phyloP scores from a whole-genome alignment of 2,329 filamentous ascomycete genomes.

The Xylariales sp. region DNA sequence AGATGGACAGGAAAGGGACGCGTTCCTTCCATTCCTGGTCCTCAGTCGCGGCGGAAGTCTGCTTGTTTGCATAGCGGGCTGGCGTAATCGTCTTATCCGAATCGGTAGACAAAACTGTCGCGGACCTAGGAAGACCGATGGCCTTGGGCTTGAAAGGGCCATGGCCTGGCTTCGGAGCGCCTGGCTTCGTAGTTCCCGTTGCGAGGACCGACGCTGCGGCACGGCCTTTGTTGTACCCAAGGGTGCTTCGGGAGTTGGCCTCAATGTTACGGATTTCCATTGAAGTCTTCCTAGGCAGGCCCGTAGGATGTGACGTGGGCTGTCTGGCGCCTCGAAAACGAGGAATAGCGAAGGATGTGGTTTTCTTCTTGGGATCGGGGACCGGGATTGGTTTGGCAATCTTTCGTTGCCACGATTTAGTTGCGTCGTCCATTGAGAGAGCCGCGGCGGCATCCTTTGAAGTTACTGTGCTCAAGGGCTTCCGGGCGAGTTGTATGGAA shows the following conservation, averaged over 20 bases:
- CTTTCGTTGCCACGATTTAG: constrained; percentile 27
- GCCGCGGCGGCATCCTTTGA: constrained; percentile 52
- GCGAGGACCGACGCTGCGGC: constrained; percentile 44
- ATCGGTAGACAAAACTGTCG: constrained; percentile 33
- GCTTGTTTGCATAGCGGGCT: constrained; percentile 33
- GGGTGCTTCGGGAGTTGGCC: constrained; percentile 70
- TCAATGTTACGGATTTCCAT: constrained; percentile 58
- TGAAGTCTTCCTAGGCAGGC: constrained; percentile 41
- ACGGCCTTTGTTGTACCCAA: constrained; percentile 80
- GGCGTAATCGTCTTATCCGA: constrained; percentile 44
- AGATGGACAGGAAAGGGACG: constrained; percentile 54
- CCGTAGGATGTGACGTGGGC: constrained; percentile 30
- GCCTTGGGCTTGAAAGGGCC: constrained; percentile 15
- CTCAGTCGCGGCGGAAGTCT: constrained; percentile 21
- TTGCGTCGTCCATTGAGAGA: constrained; percentile 38
- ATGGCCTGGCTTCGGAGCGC: background rate
- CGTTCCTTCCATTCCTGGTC: constrained; percentile 32
- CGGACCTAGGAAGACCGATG: constrained; percentile 23
- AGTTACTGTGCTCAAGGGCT: constrained; percentile 44
- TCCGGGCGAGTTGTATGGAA: constrained; percentile 10
- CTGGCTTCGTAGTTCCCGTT: constrained; percentile 23
- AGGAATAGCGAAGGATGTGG: constrained; percentile 20
- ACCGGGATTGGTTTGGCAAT: constrained; percentile 20
- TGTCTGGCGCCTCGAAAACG: constrained; percentile 26
- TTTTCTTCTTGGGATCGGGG: constrained; percentile 18